phyloP scores from a whole-genome alignment of 2,329 filamentous ascomycete species.

The Trichophyton rubrum region DNA sequence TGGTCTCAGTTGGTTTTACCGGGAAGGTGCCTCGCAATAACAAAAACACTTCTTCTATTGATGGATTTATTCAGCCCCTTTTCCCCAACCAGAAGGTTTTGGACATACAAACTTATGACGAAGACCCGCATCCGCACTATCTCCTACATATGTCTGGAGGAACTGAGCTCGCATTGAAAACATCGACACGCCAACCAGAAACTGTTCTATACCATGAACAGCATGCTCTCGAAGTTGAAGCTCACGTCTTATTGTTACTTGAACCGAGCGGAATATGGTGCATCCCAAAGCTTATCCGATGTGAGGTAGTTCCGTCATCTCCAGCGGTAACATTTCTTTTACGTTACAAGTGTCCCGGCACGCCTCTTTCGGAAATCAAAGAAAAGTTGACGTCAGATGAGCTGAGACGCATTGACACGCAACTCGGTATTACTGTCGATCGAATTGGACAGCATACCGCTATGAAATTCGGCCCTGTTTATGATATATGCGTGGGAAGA shows the following conservation, averaged over 20 bases:
- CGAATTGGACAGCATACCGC: slow-evolving; percentile 36
- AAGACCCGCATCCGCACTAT: slow-evolving; percentile 25
- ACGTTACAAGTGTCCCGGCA: slow-evolving; percentile 26
- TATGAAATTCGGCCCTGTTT: slow-evolving; percentile 39
- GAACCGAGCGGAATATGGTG: slow-evolving; percentile 22
- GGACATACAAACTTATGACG: slow-evolving; percentile 6
- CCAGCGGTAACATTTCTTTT: slow-evolving; percentile 27
- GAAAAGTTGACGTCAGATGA: slow-evolving; percentile 20
- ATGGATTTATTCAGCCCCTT: slow-evolving; percentile 8
- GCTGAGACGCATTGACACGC: slow-evolving; percentile 23
- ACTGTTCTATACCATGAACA: slow-evolving; percentile 31
- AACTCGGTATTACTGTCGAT: slow-evolving; percentile 27
- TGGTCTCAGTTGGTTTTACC: slow-evolving; percentile 6
- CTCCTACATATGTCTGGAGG: slow-evolving; percentile 29
- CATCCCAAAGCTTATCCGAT: slow-evolving; percentile 28
- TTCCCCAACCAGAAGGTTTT: slow-evolving; percentile 7
- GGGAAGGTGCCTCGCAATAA: slow-evolving; percentile 1
- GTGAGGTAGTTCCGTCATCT: slow-evolving; percentile 20
- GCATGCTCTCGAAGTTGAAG: slow-evolving; percentile 29
- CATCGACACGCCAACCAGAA: slow-evolving; percentile 23
- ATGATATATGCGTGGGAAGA: slow-evolving; percentile 34
- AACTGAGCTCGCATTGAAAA: slow-evolving; percentile 27
- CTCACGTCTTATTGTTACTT: slow-evolving; percentile 27
- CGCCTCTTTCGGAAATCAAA: slow-evolving; percentile 23
- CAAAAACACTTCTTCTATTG: slow-evolving; percentile 7